A percentile compares a stretch with the other conserved stretches of the same genome.
Evolutionary conservation across 345 rosid species (phyloP).

Genomic region (Murraya paniculata): DNA sequence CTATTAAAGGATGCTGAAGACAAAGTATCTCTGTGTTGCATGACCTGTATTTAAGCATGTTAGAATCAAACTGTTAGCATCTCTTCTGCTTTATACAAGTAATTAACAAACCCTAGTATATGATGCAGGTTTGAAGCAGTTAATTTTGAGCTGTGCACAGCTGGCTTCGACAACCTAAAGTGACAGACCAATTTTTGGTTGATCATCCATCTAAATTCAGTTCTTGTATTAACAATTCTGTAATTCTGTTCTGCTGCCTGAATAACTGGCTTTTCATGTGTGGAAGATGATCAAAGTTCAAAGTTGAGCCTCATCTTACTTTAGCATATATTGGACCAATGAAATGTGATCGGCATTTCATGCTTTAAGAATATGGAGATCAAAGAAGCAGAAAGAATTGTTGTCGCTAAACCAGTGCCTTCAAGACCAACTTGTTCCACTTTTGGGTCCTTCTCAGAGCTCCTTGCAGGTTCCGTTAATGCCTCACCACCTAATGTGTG

Average conservation of each 20-base stretch:
- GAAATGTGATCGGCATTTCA: constrained; percentile 5
- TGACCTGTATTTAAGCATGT: neutral
- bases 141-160: neutral
- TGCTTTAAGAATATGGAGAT: constrained; percentile 51
- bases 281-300: constrained; percentile 3
- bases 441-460: constrained; percentile 70
- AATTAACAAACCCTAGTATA: neutral
- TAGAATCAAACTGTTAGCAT: neutral
- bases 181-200: neutral
- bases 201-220: neutral
- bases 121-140: constrained; percentile 19
- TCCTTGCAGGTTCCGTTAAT: constrained; percentile 56
- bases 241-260: neutral
- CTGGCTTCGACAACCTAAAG: neutral
- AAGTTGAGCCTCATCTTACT: neutral
- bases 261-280: neutral
- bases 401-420: constrained; percentile 82
- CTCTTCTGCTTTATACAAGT: constrained; percentile 8
- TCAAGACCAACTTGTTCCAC: constrained; percentile 70
- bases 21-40: neutral
- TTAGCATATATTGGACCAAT: neutral
- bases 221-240: neutral
- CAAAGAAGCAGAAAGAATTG: constrained; percentile 60
- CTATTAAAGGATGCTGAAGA: neutral
- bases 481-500: constrained; percentile 38